A percentile compares a stretch with the other conserved stretches of the same genome.
phyloP scores from a whole-genome alignment of 2,329 filamentous ascomycete species.

The Penicillium capsulatum region DNA sequence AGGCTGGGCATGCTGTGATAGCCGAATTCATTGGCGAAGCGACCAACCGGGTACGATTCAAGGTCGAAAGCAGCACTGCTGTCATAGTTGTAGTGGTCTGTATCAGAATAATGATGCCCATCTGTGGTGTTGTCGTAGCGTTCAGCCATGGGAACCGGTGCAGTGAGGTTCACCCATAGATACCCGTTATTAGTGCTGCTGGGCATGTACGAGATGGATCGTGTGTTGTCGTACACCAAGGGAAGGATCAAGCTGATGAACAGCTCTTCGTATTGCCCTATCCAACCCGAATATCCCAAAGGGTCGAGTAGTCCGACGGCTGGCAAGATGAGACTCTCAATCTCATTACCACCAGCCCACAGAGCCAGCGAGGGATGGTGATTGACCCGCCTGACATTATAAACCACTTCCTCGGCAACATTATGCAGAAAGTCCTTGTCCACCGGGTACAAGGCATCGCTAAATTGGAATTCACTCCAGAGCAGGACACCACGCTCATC shows the following conservation, averaged over 20 bases:
- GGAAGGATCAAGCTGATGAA: constrained; percentile 55
- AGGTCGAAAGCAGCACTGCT: constrained; percentile 51
- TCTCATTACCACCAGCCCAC: constrained; percentile 57
- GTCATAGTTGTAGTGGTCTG: constrained; percentile 59
- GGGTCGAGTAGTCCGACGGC: constrained; percentile 45
- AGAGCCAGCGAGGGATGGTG: constrained; percentile 56
- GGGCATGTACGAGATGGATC: constrained; percentile 58
- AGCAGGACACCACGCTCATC: constrained; percentile 59
- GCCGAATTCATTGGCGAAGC: constrained; percentile 62
- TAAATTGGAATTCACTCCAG: constrained; percentile 62
- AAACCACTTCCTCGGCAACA: constrained; percentile 53
- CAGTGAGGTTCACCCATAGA: constrained; percentile 51
- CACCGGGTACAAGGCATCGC: constrained; percentile 57
- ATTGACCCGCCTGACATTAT: constrained; percentile 59
- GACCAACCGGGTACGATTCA: constrained; percentile 53
- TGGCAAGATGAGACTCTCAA: constrained; percentile 54
- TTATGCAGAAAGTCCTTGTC: constrained; percentile 54
- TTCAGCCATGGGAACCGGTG: constrained; percentile 51
- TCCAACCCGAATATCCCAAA: constrained; percentile 41
- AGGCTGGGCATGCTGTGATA: constrained; percentile 61
- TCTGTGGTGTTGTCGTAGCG: constrained; percentile 53
- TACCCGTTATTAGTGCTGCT: constrained; percentile 60
- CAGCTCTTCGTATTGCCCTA: constrained; percentile 55
- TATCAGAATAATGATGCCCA: constrained; percentile 57
- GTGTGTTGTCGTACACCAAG: constrained; percentile 55